A percentile compares a stretch with the other conserved stretches of the same genome.
Conservation (phyloP, 1,284 basidiomycete species). For the Leccinum angustisporum region DNA sequence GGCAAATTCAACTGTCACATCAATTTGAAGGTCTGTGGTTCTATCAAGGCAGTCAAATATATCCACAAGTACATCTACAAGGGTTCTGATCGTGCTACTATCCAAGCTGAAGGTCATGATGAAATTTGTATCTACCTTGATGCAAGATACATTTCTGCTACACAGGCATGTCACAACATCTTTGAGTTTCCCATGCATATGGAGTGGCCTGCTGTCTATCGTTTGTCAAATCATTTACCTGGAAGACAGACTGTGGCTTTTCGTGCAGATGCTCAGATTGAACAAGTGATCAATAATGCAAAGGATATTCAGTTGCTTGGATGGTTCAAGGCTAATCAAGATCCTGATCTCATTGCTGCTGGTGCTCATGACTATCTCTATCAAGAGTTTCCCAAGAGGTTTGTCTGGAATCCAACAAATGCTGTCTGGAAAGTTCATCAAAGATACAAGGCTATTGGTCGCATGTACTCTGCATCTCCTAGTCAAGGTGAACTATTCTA, state of each 20-base stretch:
- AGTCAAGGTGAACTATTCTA: slow-evolving; percentile 36
- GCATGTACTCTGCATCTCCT: slow-evolving; percentile 33
- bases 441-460: slow-evolving; percentile 30
- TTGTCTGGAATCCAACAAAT: slow-evolving; percentile 12
- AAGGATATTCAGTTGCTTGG: slow-evolving; percentile 34
- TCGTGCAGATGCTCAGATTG: too few relatives aligned
- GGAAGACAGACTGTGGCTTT: slow-evolving; percentile 39
- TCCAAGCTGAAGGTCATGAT: slow-evolving; percentile 12
- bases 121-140: slow-evolving; percentile 19
- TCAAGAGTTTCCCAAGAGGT: slow-evolving; percentile 41
- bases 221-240: slow-evolving; percentile 16
- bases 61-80: slow-evolving; percentile 48
- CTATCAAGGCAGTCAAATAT: slow-evolving; percentile 39
- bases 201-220: slow-evolving; percentile 18
- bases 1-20: too few relatives aligned
- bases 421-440: slow-evolving; percentile 2
- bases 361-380: slow-evolving; percentile 36
- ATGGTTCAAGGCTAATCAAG: slow-evolving; percentile 43
- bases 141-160: slow-evolving; percentile 16
- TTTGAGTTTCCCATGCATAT: slow-evolving; percentile 23
- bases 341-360: slow-evolving; percentile 24
- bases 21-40: too few relatives aligned
- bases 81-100: slow-evolving; percentile 34
- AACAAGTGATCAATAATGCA: slow-evolving; percentile 19
- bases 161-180: slow-evolving; percentile 16